Evolutionary conservation across 192 early-diverging fungal species (phyloP), one percentile per base, ranked within the genome.

Genomic region (Lobosporangium transversale): DNA sequence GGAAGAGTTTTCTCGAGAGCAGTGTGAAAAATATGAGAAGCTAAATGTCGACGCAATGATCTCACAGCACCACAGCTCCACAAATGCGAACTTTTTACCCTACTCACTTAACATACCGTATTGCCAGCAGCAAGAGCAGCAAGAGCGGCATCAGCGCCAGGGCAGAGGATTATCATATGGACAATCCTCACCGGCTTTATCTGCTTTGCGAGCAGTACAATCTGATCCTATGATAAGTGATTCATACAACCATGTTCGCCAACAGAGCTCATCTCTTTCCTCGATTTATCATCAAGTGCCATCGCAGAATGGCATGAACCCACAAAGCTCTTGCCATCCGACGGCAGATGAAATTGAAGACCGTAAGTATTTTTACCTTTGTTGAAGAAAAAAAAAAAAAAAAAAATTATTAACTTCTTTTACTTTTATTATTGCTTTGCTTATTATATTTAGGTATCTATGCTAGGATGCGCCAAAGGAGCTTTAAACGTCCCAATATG

Each of bases 311-410:
- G 21, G 21, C 29, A 20, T 23, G 15, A 49, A 68, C 15, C n/a
- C 45, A 20, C 48, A 68, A 33, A 36, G n/a, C 17, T 45, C 21
- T 23, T 54, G 58, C 15, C 21, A 15, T 31, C 29, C 55, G 17
- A 58, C 62, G 4, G 35, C 61, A 20, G 70, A 74, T 23, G 66
- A 57, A 3, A 20, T 45, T 9, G 53, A 68, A 27, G 24, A 26
- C 29, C 66, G 66, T 68, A 68, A 59, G 66, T 68, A 10, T 35
- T 23, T 24, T n/a, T n/a, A n/a, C n/a, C n/a, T n/a, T n/a, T n/a
- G n/a, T n/a, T n/a, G n/a, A n/a, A n/a, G n/a, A n/a, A n/a, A n/a
- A n/a, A n/a, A n/a, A n/a, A n/a, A n/a, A n/a, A n/a, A n/a, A n/a
- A n/a, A n/a, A n/a, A n/a, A n/a, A n/a, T n/a, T n/a, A n/a, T n/a